Evolutionary conservation across 73 alveolate species (phyloP).

Genomic region (Symbiodinium natans): DNA sequence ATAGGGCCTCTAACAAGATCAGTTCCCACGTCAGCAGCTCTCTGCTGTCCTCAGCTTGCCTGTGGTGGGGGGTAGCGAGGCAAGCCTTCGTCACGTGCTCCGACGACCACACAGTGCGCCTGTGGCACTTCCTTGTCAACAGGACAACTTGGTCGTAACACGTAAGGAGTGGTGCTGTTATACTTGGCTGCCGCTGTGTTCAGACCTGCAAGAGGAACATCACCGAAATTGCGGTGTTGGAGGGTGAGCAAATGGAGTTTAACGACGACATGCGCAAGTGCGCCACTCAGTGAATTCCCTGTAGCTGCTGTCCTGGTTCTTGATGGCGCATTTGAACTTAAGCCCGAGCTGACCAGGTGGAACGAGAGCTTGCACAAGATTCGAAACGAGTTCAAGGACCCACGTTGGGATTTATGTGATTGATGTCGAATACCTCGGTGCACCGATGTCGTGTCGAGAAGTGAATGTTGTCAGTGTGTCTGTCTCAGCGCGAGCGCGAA

Average conservation of each 20-base stretch:
- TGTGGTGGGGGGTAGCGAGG: too few species aligned
- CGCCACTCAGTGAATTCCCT: not conserved
- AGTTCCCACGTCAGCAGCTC: not conserved
- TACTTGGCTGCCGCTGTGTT: not conserved
- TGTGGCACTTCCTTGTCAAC: constrained; percentile 92
- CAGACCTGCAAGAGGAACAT: constrained; percentile 29
- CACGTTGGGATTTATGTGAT: too few species aligned
- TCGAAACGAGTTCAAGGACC: constrained; percentile 87
- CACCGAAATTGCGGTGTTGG: constrained; percentile 81
- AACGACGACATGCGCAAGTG: constrained; percentile 78
- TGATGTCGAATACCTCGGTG: too few species aligned
- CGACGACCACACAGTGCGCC: constrained; percentile 75
- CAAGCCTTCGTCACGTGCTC: constrained; percentile 92
- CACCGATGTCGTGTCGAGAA: too few species aligned
- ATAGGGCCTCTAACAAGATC: not conserved
- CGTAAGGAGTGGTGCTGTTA: not conserved
- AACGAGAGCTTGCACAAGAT: constrained; percentile 88
- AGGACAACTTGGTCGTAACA: not conserved
- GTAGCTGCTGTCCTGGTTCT: not conserved
- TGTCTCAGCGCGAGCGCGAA: too few species aligned
- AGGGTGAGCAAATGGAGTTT: constrained; percentile 93
- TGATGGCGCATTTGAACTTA: too few species aligned
- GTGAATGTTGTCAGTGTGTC: too few species aligned
- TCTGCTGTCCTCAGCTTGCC: not conserved
- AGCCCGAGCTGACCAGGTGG: constrained; percentile 6